Conservation (phyloP, 371 early-diverging fungal species). For the Rhizopus delemar region DNA sequence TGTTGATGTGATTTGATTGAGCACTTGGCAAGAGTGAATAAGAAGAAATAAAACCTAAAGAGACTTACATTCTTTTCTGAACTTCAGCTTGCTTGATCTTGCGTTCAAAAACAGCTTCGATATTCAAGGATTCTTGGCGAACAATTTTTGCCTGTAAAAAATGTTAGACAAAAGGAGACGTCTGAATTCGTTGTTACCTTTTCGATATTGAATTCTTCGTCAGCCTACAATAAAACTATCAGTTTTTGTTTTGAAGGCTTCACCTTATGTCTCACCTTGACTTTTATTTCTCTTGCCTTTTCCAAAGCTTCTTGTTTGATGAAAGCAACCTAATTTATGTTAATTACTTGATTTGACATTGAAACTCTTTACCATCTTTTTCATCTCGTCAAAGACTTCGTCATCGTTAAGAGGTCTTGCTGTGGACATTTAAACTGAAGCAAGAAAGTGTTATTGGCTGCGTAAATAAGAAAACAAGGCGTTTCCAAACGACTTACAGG, state of each 20-base stretch:
- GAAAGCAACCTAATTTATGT: slow-evolving; percentile 73
- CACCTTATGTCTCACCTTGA: slow-evolving; percentile 67
- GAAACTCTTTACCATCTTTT: slow-evolving; percentile 72
- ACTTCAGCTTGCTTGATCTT: slow-evolving; percentile 91
- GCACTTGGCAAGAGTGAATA: slow-evolving; percentile 58
- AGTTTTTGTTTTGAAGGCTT: slow-evolving; percentile 2
- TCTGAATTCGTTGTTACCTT: slow-evolving; percentile 62
- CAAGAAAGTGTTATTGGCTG: not conserved
- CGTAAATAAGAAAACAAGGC: not conserved
- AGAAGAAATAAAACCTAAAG: not conserved
- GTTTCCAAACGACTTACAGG: not conserved
- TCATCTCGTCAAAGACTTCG: slow-evolving; percentile 88
- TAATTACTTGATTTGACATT: not conserved
- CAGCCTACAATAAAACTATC: slow-evolving; percentile 60
- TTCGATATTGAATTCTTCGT: slow-evolving; percentile 99
- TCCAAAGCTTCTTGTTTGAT: slow-evolving; percentile 98
- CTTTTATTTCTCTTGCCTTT: slow-evolving; percentile 97
- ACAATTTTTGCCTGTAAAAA: slow-evolving; percentile 82
- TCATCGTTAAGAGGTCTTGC: slow-evolving; percentile 83
- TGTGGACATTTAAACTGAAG: slow-evolving; percentile 33
- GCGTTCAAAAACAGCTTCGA: slow-evolving; percentile 87
- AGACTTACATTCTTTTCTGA: slow-evolving; percentile 77
- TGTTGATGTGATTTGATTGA: slow-evolving; percentile 94
- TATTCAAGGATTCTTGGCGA: slow-evolving; percentile 85
- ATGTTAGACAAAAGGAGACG: not conserved